phyloP scores from a whole-genome alignment of 345 rosid genomes.

The Barbarea vulgaris region DNA sequence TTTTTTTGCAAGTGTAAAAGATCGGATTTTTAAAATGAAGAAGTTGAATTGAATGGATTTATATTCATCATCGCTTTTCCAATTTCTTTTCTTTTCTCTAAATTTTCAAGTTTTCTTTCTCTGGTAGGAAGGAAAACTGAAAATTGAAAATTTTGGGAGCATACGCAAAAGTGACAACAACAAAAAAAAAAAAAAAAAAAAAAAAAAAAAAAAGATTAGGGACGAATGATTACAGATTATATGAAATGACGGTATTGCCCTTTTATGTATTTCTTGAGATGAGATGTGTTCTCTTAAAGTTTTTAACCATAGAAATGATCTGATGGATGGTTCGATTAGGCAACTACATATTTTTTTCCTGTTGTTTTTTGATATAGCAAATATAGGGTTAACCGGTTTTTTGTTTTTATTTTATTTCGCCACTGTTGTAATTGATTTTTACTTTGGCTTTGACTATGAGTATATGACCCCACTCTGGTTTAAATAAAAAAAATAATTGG shows the following conservation, averaged over 20 bases:
- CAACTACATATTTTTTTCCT: neutral
- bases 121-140: neutral
- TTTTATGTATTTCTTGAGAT: neutral
- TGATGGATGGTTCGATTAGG: neutral
- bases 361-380: neutral
- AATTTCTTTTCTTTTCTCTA: neutral
- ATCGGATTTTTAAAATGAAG: neutral
- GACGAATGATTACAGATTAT: neutral
- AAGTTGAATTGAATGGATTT: neutral
- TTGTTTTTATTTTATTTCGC: no score
- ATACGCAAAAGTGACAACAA: constrained; percentile 12
- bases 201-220: neutral
- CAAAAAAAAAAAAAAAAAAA: neutral
- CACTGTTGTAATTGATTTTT: no score
- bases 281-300: neutral
- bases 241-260: constrained; percentile 1
- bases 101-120: neutral
- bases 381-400: no score
- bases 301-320: neutral
- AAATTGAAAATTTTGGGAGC: neutral
- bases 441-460: no score
- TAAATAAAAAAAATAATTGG: no score
- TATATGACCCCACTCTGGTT: no score
- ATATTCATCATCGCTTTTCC: neutral
- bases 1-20: neutral